A percentile compares a stretch with the other conserved stretches of the same genome.
Evolutionary conservation across 129 eudicot species (phyloP).

Genomic region (Tagetes patula): DNA sequence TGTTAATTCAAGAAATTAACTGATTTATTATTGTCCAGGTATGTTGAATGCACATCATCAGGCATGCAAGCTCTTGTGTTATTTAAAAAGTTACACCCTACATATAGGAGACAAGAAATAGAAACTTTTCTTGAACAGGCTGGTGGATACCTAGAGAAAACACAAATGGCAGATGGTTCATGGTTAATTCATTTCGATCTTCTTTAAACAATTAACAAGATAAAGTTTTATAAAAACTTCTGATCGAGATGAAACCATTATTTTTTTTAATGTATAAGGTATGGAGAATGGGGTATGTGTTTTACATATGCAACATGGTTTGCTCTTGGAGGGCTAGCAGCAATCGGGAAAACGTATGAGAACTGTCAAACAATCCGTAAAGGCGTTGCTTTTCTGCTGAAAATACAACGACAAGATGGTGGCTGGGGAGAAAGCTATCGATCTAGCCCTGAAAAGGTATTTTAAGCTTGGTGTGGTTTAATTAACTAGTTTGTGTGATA

Average conservation of each 20-base stretch:
- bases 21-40: slow-evolving; percentile 39
- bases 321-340: slow-evolving; percentile 57
- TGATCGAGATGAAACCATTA: too few species aligned
- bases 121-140: slow-evolving; percentile 45
- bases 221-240: too few species aligned
- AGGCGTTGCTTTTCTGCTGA: slow-evolving; percentile 36
- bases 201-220: too few species aligned
- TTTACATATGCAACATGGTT: slow-evolving; percentile 62
- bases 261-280: too few species aligned
- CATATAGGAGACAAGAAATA: slow-evolving; percentile 52
- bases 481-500: too few species aligned
- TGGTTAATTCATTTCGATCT: too few species aligned
- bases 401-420: slow-evolving; percentile 36
- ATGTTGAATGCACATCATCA: slow-evolving; percentile 67
- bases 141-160: slow-evolving; percentile 44
- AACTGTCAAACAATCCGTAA: slow-evolving; percentile 29
- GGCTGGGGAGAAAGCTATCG: slow-evolving; percentile 61
- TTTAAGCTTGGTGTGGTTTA: too few species aligned
- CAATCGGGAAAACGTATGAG: slow-evolving; percentile 51
- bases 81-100: slow-evolving; percentile 57
- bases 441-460: slow-evolving; percentile 43
- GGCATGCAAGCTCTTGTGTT: slow-evolving; percentile 52
- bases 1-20: too few species aligned
- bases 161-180: slow-evolving; percentile 73
- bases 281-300: slow-evolving; percentile 82